Base-by-base conservation (phyloP, 2,329 filamentous ascomycete species). In the Colletotrichum sp. region DNA sequence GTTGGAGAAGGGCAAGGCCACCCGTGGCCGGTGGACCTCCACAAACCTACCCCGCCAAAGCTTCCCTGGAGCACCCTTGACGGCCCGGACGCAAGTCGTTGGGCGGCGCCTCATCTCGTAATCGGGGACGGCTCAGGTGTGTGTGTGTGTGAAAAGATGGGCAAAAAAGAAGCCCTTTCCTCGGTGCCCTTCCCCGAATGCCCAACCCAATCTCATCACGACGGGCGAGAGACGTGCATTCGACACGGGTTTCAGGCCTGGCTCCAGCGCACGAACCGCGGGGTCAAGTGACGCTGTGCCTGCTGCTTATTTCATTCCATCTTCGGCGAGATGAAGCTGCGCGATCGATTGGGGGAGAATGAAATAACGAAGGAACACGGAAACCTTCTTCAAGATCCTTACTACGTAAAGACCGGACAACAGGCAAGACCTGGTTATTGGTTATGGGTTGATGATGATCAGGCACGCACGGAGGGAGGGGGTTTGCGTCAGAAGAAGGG, bases 11-110 rank as follows among this genome's bases (percentile, higher is more conserved):
- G 43, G 52, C 43, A 21, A 34, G 36, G 34, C 48, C 69, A 65
- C 55, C 72, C 32, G 59, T 64, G n/a, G 14, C 18, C 32, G 55
- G 34, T 39, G 28, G 68, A 30, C 57, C 68, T 70, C 57, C 73
- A 64, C 55, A 75, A 75, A 68, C 70, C 57, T 75, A 75, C 73
- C 70, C 73, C 73, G 73, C 73, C 64, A 73, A 48, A 73, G 6
- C 55, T 60, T 71, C 13, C 70, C 64, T 65, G 21, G 57, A 68
- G 63, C 24, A 72, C 59, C 63, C 57, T 36, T 67, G 57, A 34
- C n/a, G 36, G 43, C 57, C 57, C 28, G 52, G 57, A 28, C 16
- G 36, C 34, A 60, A 59, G 48, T 32, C n/a, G n/a, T 52, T 7
- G 16, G 65, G 65, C 60, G 28, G 59, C 36, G 28, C 13, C 36